phyloP scores from a whole-genome alignment of 805 yeast genomes.

The Kodamaea sagamina region DNA sequence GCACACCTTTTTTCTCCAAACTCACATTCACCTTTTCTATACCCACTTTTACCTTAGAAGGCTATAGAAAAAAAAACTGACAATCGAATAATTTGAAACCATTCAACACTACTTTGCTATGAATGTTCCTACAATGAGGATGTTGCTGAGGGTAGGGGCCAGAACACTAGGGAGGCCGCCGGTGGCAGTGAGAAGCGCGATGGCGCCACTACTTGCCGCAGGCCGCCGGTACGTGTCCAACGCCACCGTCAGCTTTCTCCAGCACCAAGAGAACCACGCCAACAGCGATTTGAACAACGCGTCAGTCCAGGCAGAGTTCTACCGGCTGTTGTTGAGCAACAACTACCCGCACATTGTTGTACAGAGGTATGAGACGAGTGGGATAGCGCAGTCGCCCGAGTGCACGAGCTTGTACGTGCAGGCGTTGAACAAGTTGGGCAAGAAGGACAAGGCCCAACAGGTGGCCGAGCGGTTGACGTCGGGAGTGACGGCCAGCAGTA shows the following conservation, averaged over 20 bases:
- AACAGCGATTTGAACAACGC: slow-evolving; percentile 73
- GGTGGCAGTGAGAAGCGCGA: background rate
- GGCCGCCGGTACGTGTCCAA: slow-evolving; percentile 21
- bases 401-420: slow-evolving; percentile 78
- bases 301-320: slow-evolving; percentile 77
- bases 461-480: slow-evolving; percentile 47
- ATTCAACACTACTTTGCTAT: background rate
- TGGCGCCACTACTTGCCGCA: background rate
- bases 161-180: background rate
- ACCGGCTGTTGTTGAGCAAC: slow-evolving; percentile 67
- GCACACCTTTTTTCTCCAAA: too few relatives aligned
- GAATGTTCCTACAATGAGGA: slow-evolving; percentile 3
- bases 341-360: slow-evolving; percentile 96
- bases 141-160: slow-evolving; percentile 2
- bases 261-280: slow-evolving; percentile 76
- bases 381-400: slow-evolving; percentile 81
- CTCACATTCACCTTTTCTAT: background rate
- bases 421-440: slow-evolving; percentile 79
- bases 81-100: background rate
- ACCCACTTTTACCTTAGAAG: background rate
- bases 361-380: slow-evolving; percentile 91
- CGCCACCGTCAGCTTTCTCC: slow-evolving; percentile 33
- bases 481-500: slow-evolving; percentile 11
- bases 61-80: slow-evolving; percentile 5
- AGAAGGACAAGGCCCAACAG: slow-evolving; percentile 73